Base-by-base conservation (phyloP, 495 filamentous ascomycete species). In the Podospora australis region DNA sequence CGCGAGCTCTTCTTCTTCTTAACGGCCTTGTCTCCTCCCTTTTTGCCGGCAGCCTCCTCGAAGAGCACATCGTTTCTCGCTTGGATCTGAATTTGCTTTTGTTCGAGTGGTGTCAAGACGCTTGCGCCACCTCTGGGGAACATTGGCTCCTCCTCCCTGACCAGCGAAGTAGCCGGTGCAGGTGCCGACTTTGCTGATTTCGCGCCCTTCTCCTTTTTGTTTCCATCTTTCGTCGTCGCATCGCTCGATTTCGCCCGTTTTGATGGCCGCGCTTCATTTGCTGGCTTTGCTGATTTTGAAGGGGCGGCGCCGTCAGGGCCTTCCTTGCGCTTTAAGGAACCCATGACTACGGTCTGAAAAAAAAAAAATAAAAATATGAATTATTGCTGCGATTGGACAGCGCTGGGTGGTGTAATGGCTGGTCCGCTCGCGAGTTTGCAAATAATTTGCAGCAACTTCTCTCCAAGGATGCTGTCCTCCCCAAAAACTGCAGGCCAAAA, bases 51-150 rank as follows among this genome's bases (percentile, higher is more conserved):
- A 11, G 78, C 78, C 55, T 94, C 81, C 69, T 97, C 92, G 60
- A 96, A 96, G 7, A 97, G 73, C 20, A 91, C 90, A 75, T 98
- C 92, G 58, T 83, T 80, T 54, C 81, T 90, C 23, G 92, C 92
- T 66, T 97, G 84, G 50, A 92, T 87, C 57, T 92, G 86, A 56
- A 98, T 96, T 66, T 97, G 87, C 70, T 95, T 96, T 55, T 92
- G 82, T 63, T 98, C 92, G 43, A 98, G 74, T 20, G 92, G 90
- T 6, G 92, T 95, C 66, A 98, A 70, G 38, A 94, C 75, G 62
- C 88, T 92, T 11, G 78, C 92, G 46, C 92, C 94, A 45, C 92
- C 92, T 72, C 92, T 80, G 60, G 94, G 92, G 62, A 98, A 98
- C 22, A 90, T 69, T 3, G 80, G 78, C 56, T 96, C 92, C 42